Conservation (phyloP, 805 yeast species). For the Yarrowia porcina region DNA sequence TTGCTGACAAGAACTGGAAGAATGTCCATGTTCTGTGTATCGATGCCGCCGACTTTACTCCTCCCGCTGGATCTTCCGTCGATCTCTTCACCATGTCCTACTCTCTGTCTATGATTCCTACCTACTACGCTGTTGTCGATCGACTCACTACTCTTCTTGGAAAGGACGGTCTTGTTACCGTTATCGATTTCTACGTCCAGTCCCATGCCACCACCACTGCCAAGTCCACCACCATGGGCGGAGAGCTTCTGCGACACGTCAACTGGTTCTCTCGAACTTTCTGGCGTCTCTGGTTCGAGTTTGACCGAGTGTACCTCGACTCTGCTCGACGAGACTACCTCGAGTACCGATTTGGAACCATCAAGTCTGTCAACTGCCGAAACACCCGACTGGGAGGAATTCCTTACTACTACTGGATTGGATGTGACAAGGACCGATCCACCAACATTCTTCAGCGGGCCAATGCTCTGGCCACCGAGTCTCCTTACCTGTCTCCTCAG, state of each 20-base stretch:
- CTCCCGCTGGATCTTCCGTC: constrained; percentile 40
- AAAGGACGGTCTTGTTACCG: constrained; percentile 58
- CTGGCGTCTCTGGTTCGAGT: constrained; percentile 87
- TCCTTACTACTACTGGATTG: constrained; percentile 82
- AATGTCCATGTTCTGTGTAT: constrained; percentile 68
- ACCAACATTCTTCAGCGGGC: constrained; percentile 51
- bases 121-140: constrained; percentile 75
- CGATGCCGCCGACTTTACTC: constrained; percentile 69
- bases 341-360: constrained; percentile 78
- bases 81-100: constrained; percentile 76
- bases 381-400: constrained; percentile 66
- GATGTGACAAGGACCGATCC: constrained; percentile 57
- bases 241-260: constrained; percentile 63
- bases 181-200: constrained; percentile 81
- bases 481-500: constrained; percentile 72
- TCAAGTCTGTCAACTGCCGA: constrained; percentile 67
- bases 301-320: constrained; percentile 74
- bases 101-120: constrained; percentile 81
- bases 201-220: constrained; percentile 61
- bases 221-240: constrained; percentile 71
- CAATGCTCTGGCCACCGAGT: constrained; percentile 74
- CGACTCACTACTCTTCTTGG: constrained; percentile 55
- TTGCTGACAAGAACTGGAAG: constrained; percentile 46
- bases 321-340: constrained; percentile 78
- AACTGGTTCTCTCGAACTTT: constrained; percentile 77